Conservation (phyloP, 352 stramenopile species). For the Globisporangium nunn region DNA sequence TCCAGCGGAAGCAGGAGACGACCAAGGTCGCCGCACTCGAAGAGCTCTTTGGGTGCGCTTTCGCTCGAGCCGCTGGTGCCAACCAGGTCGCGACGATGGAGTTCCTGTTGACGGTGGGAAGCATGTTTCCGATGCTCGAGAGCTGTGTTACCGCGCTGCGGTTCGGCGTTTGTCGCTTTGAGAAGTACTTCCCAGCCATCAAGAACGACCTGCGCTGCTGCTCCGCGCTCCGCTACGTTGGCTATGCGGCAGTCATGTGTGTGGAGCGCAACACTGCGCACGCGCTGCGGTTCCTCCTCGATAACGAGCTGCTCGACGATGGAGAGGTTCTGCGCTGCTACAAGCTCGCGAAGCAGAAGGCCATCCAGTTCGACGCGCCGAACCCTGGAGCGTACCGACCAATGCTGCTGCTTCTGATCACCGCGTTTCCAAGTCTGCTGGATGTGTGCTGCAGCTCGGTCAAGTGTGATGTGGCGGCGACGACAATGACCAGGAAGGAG, state of each 20-base stretch:
- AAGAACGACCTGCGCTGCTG: conserved; percentile 20
- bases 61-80: conserved; percentile 9
- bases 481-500: background rate
- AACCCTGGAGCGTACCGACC: conserved; percentile 28
- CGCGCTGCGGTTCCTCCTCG: conserved; percentile 25
- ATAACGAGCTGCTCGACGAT: conserved; percentile 24
- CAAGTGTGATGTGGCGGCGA: background rate
- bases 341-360: conserved; percentile 23
- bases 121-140: conserved; percentile 2
- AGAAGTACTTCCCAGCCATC: conserved; percentile 24
- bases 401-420: conserved; percentile 31
- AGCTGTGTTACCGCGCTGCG: conserved; percentile 6
- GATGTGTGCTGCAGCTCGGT: conserved; percentile 11
- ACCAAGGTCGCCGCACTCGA: conserved; percentile 3
- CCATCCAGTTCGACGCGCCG: conserved; percentile 19
- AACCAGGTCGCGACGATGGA: conserved; percentile 12
- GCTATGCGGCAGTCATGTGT: conserved; percentile 29
- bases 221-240: conserved; percentile 32
- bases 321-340: conserved; percentile 33
- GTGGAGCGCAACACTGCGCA: conserved; percentile 33
- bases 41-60: conserved; percentile 17
- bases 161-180: conserved; percentile 27
- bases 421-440: conserved; percentile 19
- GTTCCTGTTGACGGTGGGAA: conserved; percentile 3
- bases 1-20: conserved; percentile 2